Evolutionary conservation across 495 filamentous ascomycete genomes (phyloP).

Genomic region (Xylaria nigripes): DNA sequence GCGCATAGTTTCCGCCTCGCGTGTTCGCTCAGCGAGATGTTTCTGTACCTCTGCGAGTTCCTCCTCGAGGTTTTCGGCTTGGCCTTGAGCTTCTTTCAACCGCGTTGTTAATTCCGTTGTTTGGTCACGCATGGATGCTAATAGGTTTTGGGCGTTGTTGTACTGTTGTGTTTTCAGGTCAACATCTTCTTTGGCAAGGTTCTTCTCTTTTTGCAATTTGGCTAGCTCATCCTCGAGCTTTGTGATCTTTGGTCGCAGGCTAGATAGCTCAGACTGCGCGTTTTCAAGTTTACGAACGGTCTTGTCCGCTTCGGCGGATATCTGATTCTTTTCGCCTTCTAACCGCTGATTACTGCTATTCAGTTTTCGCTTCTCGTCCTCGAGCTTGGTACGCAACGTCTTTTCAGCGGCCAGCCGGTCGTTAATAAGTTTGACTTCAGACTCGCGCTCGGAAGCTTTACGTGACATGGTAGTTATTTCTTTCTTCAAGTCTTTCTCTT

Average conservation of each 20-base stretch:
- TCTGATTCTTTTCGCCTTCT: conserved; percentile 70
- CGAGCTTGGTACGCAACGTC: conserved; percentile 58
- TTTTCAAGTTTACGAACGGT: conserved; percentile 57
- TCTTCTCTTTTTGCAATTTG: conserved; percentile 55
- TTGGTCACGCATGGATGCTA: conserved; percentile 90
- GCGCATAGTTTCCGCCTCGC: conserved; percentile 93
- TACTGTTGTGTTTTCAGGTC: conserved; percentile 81
- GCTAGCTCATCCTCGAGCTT: conserved; percentile 64
- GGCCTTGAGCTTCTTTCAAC: conserved; percentile 78
- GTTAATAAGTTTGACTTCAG: conserved; percentile 65
- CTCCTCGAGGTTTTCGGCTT: conserved; percentile 84
- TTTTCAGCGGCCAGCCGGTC: conserved; percentile 70
- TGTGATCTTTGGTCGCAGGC: conserved; percentile 52
- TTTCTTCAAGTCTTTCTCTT: conserved; percentile 68
- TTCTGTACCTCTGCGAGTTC: conserved; percentile 83
- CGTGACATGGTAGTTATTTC: conserved; percentile 65
- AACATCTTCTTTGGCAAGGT: conserved; percentile 67
- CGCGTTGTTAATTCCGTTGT: conserved; percentile 81
- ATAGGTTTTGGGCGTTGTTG: conserved; percentile 70
- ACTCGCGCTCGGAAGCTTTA: conserved; percentile 60
- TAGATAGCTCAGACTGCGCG: conserved; percentile 58
- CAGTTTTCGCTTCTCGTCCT: conserved; percentile 62
- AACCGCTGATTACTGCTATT: conserved; percentile 67
- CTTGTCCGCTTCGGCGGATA: conserved; percentile 62
- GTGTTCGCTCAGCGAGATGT: conserved; percentile 81